phyloP scores from a whole-genome alignment of 148 eudicot genomes.

The Rhododendron molle region DNA sequence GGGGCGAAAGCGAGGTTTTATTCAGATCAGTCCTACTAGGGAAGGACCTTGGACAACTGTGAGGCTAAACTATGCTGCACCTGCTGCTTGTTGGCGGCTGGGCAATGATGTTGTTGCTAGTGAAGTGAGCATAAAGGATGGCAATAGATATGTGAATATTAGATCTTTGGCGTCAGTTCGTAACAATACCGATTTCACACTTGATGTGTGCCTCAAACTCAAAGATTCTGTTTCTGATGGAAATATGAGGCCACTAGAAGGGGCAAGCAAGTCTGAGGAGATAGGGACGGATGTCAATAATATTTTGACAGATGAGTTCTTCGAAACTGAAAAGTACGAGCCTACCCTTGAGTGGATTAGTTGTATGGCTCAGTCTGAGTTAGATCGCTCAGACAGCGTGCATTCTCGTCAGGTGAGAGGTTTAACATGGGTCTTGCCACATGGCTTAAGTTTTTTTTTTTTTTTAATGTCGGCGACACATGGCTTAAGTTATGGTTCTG shows the following conservation, averaged over 20 bases:
- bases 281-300: slow-evolving; percentile 25
- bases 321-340: slow-evolving; percentile 60
- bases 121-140: slow-evolving; percentile 77
- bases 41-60: slow-evolving; percentile 96
- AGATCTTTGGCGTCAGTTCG: slow-evolving; percentile 87
- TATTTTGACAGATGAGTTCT: slow-evolving; percentile 54
- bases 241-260: slow-evolving; percentile 24
- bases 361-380: slow-evolving; percentile 27
- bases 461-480: too few relatives aligned
- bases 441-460: too few relatives aligned
- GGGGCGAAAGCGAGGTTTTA: slow-evolving; percentile 52
- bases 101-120: slow-evolving; percentile 91
- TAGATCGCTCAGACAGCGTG: slow-evolving; percentile 22
- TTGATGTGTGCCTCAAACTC: slow-evolving; percentile 69
- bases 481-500: slow-evolving; percentile 2
- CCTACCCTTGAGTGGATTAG: slow-evolving; percentile 58
- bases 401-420: slow-evolving; percentile 39
- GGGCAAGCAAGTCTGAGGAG: slow-evolving; percentile 27
- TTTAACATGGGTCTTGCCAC: not conserved
- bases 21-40: slow-evolving; percentile 79
- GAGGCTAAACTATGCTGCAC: slow-evolving; percentile 87
- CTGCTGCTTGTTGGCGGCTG: slow-evolving; percentile 91
- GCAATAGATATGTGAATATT: slow-evolving; percentile 81
- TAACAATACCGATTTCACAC: slow-evolving; percentile 65
- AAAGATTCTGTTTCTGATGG: slow-evolving; percentile 32